Conservation (phyloP, 345 rosid genomes). For the Laguncularia racemosa region DNA sequence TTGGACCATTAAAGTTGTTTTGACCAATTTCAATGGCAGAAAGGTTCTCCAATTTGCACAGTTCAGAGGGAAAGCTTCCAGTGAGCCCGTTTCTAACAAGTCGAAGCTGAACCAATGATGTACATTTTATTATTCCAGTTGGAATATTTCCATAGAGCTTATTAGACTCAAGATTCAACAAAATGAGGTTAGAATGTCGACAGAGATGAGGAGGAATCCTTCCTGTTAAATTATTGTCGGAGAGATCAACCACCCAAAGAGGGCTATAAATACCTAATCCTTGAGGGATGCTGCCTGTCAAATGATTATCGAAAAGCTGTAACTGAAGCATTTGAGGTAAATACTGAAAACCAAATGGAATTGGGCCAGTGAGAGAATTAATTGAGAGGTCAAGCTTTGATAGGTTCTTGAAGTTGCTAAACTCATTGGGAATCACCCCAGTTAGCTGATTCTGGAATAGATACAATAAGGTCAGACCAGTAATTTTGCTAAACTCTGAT, state of each 20-base stretch:
- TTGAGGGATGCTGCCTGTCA: conserved; percentile 65
- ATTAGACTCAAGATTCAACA: conserved; percentile 70
- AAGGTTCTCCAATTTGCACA: conserved; percentile 69
- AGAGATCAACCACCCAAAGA: conserved; percentile 86
- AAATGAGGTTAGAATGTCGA: conserved; percentile 36
- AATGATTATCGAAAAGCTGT: conserved; percentile 77
- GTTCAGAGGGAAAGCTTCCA: conserved; percentile 69
- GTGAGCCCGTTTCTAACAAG: conserved; percentile 56
- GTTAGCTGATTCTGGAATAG: conserved; percentile 75
- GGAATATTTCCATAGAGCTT: conserved; percentile 65
- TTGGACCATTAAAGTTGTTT: conserved; percentile 67
- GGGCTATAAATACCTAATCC: conserved; percentile 62
- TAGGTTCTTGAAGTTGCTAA: conserved; percentile 59
- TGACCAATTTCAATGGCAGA: conserved; percentile 73
- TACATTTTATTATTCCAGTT: conserved; percentile 43
- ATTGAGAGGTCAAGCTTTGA: conserved; percentile 80
- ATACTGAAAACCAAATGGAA: conserved; percentile 67
- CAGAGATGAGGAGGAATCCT: conserved; percentile 73
- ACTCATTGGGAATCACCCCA: conserved; percentile 69
- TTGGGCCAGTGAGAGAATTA: conserved; percentile 60
- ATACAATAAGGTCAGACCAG: conserved; percentile 48
- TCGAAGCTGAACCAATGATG: conserved; percentile 58
- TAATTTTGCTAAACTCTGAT: conserved; percentile 52
- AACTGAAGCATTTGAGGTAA: conserved; percentile 58
- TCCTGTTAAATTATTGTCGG: conserved; percentile 68